Conservation (phyloP, 148 eudicot genomes). For the Persicaria maculosa region DNA sequence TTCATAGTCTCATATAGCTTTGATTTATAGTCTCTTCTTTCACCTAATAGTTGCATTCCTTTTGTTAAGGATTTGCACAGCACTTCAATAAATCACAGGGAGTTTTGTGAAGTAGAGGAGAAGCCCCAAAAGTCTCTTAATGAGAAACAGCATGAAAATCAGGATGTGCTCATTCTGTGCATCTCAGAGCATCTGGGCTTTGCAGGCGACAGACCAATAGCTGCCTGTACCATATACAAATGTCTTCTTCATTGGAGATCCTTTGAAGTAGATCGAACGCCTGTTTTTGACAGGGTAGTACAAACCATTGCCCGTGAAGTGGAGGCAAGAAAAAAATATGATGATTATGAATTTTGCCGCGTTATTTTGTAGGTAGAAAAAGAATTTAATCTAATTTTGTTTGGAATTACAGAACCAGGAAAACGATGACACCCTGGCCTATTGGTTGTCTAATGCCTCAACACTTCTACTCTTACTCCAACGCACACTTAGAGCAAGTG, state of each 20-base stretch:
- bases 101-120: slow-evolving; percentile 67
- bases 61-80: slow-evolving; percentile 69
- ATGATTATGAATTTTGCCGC: background rate
- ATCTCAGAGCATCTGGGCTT: slow-evolving; percentile 76
- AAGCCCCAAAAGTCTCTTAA: slow-evolving; percentile 92
- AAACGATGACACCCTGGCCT: slow-evolving; percentile 76
- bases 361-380: background rate
- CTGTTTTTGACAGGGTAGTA: slow-evolving; percentile 81
- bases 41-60: background rate
- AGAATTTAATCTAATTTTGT: background rate
- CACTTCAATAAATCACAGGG: slow-evolving; percentile 63
- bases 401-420: slow-evolving; percentile 58
- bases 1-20: background rate
- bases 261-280: slow-evolving; percentile 94
- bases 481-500: slow-evolving; percentile 90
- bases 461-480: slow-evolving; percentile 83
- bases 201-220: slow-evolving; percentile 72
- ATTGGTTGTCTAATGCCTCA: slow-evolving; percentile 97
- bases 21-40: background rate
- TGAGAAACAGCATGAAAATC: slow-evolving; percentile 93
- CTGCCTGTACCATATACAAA: slow-evolving; percentile 89
- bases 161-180: slow-evolving; percentile 72
- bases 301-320: slow-evolving; percentile 86
- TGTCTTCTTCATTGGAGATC: slow-evolving; percentile 99
- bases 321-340: slow-evolving; percentile 40